A percentile compares a stretch with the other conserved stretches of the same genome.
phyloP scores from a whole-genome alignment of 2,329 filamentous ascomycete genomes.

The Lachnellula willkommii region DNA sequence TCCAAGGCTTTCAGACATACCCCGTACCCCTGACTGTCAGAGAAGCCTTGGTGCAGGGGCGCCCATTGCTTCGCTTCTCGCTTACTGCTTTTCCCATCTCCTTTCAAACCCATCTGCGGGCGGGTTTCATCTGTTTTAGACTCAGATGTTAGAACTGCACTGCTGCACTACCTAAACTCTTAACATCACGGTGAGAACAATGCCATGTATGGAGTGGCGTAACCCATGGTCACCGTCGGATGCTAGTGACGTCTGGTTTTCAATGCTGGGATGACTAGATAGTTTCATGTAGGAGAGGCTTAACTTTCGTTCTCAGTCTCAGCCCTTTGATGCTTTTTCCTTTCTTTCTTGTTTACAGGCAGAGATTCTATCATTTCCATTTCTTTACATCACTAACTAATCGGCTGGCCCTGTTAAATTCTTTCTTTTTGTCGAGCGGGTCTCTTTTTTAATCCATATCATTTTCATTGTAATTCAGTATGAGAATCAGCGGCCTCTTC shows the following conservation, averaged over 20 bases:
- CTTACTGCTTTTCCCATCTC: background rate
- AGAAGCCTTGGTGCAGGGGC: background rate
- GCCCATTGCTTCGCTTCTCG: background rate
- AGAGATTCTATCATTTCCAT: background rate
- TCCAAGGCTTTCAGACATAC: background rate
- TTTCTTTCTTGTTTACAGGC: background rate
- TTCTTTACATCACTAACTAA: background rate
- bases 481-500: slow-evolving; percentile 2
- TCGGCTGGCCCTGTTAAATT: slow-evolving; percentile 1
- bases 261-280: background rate
- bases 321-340: background rate
- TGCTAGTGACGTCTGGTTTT: background rate
- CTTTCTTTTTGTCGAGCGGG: slow-evolving; percentile 3
- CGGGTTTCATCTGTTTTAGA: background rate
- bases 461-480: background rate
- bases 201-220: background rate
- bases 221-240: background rate
- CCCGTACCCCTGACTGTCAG: background rate
- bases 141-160: background rate
- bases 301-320: background rate
- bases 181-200: background rate
- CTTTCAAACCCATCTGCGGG: background rate
- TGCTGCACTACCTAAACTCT: background rate
- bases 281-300: background rate
- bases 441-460: slow-evolving; percentile 1